These are phyloP conservation scores for Arthrobotrys pseudoclavata DNA, from an alignment of 2,329 filamentous ascomycete species.

Conservation along the genomic window DNA sequence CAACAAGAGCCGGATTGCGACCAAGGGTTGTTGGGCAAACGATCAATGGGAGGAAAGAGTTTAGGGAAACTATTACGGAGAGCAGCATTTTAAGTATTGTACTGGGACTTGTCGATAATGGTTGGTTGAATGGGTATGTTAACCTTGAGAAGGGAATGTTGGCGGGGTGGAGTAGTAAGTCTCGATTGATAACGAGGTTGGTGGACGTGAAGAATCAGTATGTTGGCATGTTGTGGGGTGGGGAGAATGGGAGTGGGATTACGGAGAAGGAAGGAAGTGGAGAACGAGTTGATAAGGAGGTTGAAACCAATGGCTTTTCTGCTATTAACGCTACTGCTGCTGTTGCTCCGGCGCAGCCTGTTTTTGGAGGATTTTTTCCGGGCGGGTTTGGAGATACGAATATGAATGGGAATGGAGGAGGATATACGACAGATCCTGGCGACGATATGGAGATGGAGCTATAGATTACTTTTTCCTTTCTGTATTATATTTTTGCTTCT, in stretches of 20 bases:
- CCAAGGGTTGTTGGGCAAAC: conserved; percentile 40
- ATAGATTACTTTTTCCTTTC: conserved; percentile 3
- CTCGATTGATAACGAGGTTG: conserved; percentile 54
- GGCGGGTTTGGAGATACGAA: conserved; percentile 22
- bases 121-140: conserved; percentile 56
- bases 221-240: conserved; percentile 57
- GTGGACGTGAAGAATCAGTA: conserved; percentile 56
- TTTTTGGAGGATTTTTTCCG: conserved; percentile 33
- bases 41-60: conserved; percentile 20
- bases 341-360: conserved; percentile 5
- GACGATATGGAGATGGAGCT: conserved; percentile 58
- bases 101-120: conserved; percentile 53
- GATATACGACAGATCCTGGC: conserved; percentile 49
- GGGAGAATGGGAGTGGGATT: conserved; percentile 47
- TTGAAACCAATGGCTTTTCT: not conserved
- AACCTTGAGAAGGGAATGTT: conserved; percentile 56
- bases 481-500: not conserved
- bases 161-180: conserved; percentile 59
- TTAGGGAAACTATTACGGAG: conserved; percentile 40
- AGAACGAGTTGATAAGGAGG: conserved; percentile 19
- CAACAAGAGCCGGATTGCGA: conserved; percentile 27
- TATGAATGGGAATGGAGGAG: conserved; percentile 25
- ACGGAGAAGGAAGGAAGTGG: conserved; percentile 43
- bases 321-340: not conserved
- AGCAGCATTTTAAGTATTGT: conserved; percentile 55